Base-by-base conservation (phyloP, 1,139 yeast genomes). In the Hyphopichia khmerensis region DNA sequence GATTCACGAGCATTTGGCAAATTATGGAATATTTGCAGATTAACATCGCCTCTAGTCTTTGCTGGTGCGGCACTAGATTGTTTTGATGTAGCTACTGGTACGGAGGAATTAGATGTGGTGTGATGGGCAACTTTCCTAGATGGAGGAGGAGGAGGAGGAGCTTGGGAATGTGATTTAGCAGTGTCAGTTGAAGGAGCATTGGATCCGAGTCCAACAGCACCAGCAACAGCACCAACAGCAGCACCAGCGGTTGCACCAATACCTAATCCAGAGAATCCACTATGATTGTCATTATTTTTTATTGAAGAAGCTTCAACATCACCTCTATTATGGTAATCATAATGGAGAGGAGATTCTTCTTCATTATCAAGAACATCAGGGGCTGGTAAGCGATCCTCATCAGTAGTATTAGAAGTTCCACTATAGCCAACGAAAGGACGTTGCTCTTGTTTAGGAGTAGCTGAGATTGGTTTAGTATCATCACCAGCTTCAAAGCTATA, bases 61-160 rank as follows among this genome's bases (percentile, higher is more conserved):
- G n/a, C 15, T 16, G 9, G 19, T 8, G 34, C 13, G 17, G 13
- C n/a, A 32, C 17, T 32, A 16, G 5, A 4, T 29, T n/a, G 17
- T 35, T n/a, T 15, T 36, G 38, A 11, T 36, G 13, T 21, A 45
- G 44, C n/a, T 40, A 43, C 13, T 43, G 44, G 36, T 29, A 36
- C 27, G 36, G 27, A n/a, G 7, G 38, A 15, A n/a, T 33, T 36
- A 15, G 38, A 13, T 41, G 29, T 18, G 34, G 62, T 65, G 42
- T 64, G n/a, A n/a, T n/a, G 67, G 3, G 56, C 59, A n/a, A 64
- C 75, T 58, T 81, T 83, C 65, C 90, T 77, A 0, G 90, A 72
- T n/a, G 86, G 84, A 16, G 91, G 91, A n/a, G 87, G 87, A 9
- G 82, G 79, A 1, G 85, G 85, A 29, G 74, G 69, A n/a, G n/a